Conservation (phyloP, 2,329 filamentous ascomycete genomes). For the Aspergillus calidoustus region DNA sequence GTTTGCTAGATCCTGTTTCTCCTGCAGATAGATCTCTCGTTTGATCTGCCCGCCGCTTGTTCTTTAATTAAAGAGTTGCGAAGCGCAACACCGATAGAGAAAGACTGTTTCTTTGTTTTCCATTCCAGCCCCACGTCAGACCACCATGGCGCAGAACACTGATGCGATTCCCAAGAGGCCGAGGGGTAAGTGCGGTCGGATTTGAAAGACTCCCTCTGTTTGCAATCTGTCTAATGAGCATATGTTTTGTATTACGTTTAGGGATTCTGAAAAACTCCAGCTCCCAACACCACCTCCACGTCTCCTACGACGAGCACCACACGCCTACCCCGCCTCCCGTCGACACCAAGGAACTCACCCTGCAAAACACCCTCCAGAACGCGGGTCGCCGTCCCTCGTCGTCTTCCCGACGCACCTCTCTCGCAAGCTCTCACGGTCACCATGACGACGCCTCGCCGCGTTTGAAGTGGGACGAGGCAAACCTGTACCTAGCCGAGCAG, state of each 20-base stretch:
- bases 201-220: not conserved
- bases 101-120: constrained; percentile 4
- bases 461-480: constrained; percentile 98
- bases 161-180: constrained; percentile 44
- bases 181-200: constrained; percentile 39
- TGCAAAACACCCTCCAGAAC: constrained; percentile 94
- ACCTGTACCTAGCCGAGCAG: constrained; percentile 95
- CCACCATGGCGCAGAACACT: constrained; percentile 37
- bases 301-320: constrained; percentile 45
- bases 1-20: not conserved
- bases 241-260: constrained; percentile 41
- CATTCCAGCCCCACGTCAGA: constrained; percentile 15
- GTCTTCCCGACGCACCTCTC: constrained; percentile 72
- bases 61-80: not conserved
- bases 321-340: constrained; percentile 50
- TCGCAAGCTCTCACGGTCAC: constrained; percentile 53
- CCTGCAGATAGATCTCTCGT: constrained; percentile 1
- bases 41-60: not conserved
- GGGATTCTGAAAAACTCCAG: constrained; percentile 91
- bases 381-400: constrained; percentile 82
- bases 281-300: constrained; percentile 59
- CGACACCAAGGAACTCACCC: constrained; percentile 81
- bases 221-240: not conserved
- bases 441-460: constrained; percentile 69
- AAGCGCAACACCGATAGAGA: not conserved